A percentile compares a stretch with the other conserved stretches of the same genome.
Conservation (phyloP, 2,329 filamentous ascomycete species). For the Pseudogymnoascus sp. region DNA sequence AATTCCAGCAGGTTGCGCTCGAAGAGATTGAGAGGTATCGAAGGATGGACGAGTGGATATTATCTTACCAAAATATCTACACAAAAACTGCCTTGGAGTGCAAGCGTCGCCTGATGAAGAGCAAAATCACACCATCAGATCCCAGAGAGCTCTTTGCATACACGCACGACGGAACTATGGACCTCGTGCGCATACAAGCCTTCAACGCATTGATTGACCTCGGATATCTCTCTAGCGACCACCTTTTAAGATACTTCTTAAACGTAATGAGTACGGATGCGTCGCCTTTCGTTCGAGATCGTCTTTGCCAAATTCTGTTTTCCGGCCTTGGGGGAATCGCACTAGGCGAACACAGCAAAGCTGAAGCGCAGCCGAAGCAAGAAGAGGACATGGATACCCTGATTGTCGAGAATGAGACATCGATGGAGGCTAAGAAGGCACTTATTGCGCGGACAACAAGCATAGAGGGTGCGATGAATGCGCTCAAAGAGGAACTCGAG, state of each 20-base stretch:
- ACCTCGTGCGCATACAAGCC: constrained; percentile 56
- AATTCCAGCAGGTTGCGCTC: constrained; percentile 37
- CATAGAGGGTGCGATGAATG: constrained; percentile 38
- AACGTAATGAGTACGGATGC: constrained; percentile 51
- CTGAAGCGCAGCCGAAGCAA: constrained; percentile 20
- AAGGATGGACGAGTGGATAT: constrained; percentile 59
- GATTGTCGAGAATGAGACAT: constrained; percentile 37
- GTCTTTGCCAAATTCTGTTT: constrained; percentile 50
- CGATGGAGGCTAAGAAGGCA: constrained; percentile 37
- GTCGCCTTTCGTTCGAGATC: constrained; percentile 54
- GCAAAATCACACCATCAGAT: constrained; percentile 46
- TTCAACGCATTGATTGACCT: constrained; percentile 56
- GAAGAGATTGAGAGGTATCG: constrained; percentile 59
- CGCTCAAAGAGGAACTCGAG: constrained; percentile 39
- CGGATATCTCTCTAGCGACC: constrained; percentile 47
- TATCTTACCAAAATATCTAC: constrained; percentile 60
- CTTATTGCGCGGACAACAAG: constrained; percentile 40
- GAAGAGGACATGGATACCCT: constrained; percentile 30
- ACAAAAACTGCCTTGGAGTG: constrained; percentile 54
- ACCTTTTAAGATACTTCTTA: constrained; percentile 48
- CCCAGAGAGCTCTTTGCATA: constrained; percentile 54
- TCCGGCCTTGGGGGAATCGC: constrained; percentile 54
- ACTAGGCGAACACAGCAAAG: constrained; percentile 44
- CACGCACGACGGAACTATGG: constrained; percentile 53
- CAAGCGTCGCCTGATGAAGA: constrained; percentile 55